Evolutionary conservation across 768 basidiomycete species (phyloP), one percentile per base, ranked within the genome.

Genomic region (Cystobasidium ongulense): DNA sequence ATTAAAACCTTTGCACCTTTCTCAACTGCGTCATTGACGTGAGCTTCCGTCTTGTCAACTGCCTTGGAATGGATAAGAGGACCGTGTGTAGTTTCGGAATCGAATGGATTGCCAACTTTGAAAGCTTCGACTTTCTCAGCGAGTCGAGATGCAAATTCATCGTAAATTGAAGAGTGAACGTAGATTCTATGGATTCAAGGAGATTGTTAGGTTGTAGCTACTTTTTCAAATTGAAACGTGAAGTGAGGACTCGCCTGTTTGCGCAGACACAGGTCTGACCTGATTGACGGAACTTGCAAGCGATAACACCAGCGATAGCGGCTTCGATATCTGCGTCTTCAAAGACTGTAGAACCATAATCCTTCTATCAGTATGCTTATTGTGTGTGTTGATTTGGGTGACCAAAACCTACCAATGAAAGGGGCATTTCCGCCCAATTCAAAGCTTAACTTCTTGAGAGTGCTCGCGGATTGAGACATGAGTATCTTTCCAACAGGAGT

Each of bases 361-460:
- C n/a, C n/a, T n/a, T n/a, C n/a, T n/a, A n/a, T n/a, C n/a, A n/a
- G n/a, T n/a, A n/a, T n/a, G n/a, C n/a, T n/a, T n/a, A n/a, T n/a
- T n/a, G n/a, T n/a, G n/a, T n/a, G n/a, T n/a, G n/a, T n/a, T n/a
- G n/a, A n/a, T n/a, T n/a, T n/a, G 35, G n/a, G 46, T 4, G 46
- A 43, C 21, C 2, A 23, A 35, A 0, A 66, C 72, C 52, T 23
- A 76, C 76, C 90, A 77, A 98, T 96, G 81, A 99, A 93, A 0
- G 95, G 90, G 0, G 94, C 88, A 77, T 98, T 98, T 33, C 96
- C 95, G 17, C 93, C 92, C 33, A 92, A 90, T 82, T 95, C 92
- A 54, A 82, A 77, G 25, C 77, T 78, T 67, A 81, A 77, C 78
- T 83, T 83, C 77, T 83, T 82, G 17, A 82, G 73, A 10, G 81